phyloP scores from a whole-genome alignment of 441 rosid species.

The Populus hybrid region DNA sequence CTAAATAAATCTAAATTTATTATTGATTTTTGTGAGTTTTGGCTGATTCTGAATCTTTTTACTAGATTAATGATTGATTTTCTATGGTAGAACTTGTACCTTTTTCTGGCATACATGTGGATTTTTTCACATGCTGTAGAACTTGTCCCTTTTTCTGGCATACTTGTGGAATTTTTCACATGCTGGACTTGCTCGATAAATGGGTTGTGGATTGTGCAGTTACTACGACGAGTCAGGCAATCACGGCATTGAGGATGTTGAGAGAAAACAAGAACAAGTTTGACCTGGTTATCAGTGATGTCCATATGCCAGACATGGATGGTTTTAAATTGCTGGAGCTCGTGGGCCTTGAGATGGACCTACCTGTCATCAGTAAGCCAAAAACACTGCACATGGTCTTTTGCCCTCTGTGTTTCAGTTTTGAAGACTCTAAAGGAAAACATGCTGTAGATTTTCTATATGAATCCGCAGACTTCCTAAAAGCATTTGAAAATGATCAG shows the following conservation, averaged over 20 bases:
- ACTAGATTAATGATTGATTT: background rate
- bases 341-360: conserved; percentile 96
- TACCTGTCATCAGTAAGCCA: conserved; percentile 71
- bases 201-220: conserved; percentile 47
- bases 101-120: background rate
- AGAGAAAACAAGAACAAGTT: conserved; percentile 76
- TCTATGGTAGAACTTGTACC: background rate
- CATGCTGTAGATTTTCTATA: background rate
- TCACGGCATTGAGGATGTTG: conserved; percentile 65
- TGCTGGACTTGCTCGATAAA: conserved; percentile 11
- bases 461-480: background rate
- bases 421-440: background rate
- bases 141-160: background rate
- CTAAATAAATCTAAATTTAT: background rate
- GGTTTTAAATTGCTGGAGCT: conserved; percentile 94
- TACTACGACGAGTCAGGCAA: conserved; percentile 73
- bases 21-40: background rate
- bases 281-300: conserved; percentile 97
- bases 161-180: background rate
- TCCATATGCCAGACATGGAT: conserved; percentile 96
- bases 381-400: conserved; percentile 13
- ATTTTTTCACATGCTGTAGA: conserved; percentile 3
- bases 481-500: background rate
- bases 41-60: background rate
- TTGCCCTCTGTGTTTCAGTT: conserved; percentile 4